Evolutionary conservation across 2,329 filamentous ascomycete species (phyloP), one percentile per base, ranked within the genome.

Genomic region (Calonectria pseudoreteaudii): DNA sequence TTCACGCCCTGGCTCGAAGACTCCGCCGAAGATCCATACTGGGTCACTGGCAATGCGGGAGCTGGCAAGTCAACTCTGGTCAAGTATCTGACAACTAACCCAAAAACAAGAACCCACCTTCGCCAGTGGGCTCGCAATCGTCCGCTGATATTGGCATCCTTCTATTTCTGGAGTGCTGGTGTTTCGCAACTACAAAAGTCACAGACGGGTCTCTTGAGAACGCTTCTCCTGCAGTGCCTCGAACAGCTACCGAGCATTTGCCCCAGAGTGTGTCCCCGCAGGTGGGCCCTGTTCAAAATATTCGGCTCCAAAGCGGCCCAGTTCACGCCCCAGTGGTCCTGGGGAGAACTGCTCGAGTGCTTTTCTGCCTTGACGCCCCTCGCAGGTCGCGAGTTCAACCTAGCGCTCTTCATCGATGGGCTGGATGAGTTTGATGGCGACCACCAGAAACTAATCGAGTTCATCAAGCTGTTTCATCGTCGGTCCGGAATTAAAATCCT

Each of bases 91-190:
- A 52, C 49, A 28, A 68, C 30, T 20, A 58, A 36, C 30, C 56
- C 31, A 38, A 28, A 44, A 16, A 62, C 56, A 9, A 62, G 56
- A 0, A 10, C 13, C 1, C 44, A 74, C 16, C 26, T 77, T 2
- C 30, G 16, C 1, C 34, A 41, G 2, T 75, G 75, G 73, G 47
- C 73, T 0, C 67, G 2, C 14, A 36, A 62, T 0, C 4, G 34
- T 4, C 56, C 14, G 0, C 44, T 77, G 0, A 69, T 70, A 1
- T 7, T 75, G 9, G 47, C 66, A 2, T 31, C 68, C 0, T 77
- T 77, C 3, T 74, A 77, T 28, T 77, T 77, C n/a, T 77, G 75
- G 76, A 74, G 73, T 0, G 49, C 67, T 10, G 75, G 76, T 28
- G 36, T 62, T 18, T 66, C 70, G 14, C 18, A 66, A 0, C 20